Evolutionary conservation across 202 grass and related monocot species (phyloP), one percentile per base, ranked within the genome.

Genomic region (Alloteropsis angusta): DNA sequence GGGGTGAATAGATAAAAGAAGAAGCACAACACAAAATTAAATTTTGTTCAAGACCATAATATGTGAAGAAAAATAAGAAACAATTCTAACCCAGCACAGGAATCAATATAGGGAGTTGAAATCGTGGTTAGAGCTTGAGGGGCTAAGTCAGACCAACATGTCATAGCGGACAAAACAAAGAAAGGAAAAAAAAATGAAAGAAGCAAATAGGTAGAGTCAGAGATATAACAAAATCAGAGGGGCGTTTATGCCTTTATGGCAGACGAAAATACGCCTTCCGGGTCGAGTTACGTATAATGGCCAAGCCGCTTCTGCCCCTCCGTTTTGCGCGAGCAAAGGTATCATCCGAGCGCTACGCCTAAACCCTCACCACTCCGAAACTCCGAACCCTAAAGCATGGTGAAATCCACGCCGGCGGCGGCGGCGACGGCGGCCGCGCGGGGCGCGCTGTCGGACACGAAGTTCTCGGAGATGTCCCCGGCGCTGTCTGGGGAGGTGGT

Each of bases 391-490:
- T 83, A 75, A 75, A 48, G 26, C 37, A 89, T 85, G 82, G 73
- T 72, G 17, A 17, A 64, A 21, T 71, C 67, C 80, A 60, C 78
- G 35, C 46, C 84, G 58, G n/a, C 64, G 77, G 65, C 74, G 50
- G 39, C 65, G 78, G 65, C 74, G 50, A 32, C 65, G 78, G 79
- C 76, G 41, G 82, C 74, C 42, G 65, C 85, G 7, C 32, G 84
- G 55, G 92, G 89, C 49, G 90, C 92, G 50, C 82, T 98, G 49
- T 91, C 96, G 16, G 83, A 85, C 34, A 84, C 83, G 28, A 46
- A 45, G 9, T 98, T 98, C 85, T 93, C 81, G 71, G 82, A 89
- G 60, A 63, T 98, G 5, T 56, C 23, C 7, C 96, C 92, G 2
- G 71, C 79, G 35, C 67, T 98, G 0, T 98, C 96, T 23, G 43